These are phyloP conservation scores for Ophiostoma himal-ulmi DNA, from an alignment of 2,329 filamentous ascomycete species.

Conservation along the genomic window DNA sequence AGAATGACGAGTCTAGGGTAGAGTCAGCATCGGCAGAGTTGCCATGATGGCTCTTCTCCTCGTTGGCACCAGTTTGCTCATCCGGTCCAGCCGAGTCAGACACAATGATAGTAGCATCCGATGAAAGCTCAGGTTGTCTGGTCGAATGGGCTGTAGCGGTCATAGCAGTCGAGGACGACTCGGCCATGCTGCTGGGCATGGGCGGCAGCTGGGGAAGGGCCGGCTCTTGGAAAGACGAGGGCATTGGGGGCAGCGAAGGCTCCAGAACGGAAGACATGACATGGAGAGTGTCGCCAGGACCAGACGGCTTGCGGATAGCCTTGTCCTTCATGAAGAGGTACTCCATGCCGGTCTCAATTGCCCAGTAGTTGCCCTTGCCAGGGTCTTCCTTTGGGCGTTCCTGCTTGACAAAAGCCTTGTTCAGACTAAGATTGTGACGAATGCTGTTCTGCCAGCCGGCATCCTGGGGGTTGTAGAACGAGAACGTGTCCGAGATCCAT, in stretches of 20 bases:
- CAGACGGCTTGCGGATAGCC: constrained; percentile 54
- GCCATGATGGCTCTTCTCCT: constrained; percentile 11
- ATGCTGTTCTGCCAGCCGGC: constrained; percentile 99
- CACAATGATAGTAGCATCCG: constrained; percentile 69
- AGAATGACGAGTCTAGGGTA: constrained; percentile 52
- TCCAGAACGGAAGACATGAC: constrained; percentile 52
- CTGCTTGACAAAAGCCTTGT: constrained; percentile 94
- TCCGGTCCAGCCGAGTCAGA: constrained; percentile 47
- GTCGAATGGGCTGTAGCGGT: constrained; percentile 23
- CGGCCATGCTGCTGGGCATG: constrained; percentile 29
- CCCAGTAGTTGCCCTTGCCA: constrained; percentile 97
- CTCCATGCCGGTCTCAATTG: constrained; percentile 85
- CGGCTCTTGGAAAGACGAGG: constrained; percentile 39
- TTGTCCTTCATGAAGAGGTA: constrained; percentile 86
- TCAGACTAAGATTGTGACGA: constrained; percentile 91
- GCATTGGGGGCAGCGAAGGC: constrained; percentile 40
- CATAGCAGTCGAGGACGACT: constrained; percentile 11
- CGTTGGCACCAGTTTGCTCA: constrained; percentile 14
- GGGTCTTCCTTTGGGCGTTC: constrained; percentile 95
- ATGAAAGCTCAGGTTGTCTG: constrained; percentile 55
- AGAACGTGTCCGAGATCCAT: constrained; percentile 95
- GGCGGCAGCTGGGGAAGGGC: constrained; percentile 42
- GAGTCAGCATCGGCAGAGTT: constrained; percentile 26
- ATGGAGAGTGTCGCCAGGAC: constrained; percentile 52
- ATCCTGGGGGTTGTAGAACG: constrained; percentile 77